A percentile compares a stretch with the other conserved stretches of the same genome.
phyloP scores from a whole-genome alignment of 2,329 filamentous ascomycete genomes.

The Talaromyces sp. region DNA sequence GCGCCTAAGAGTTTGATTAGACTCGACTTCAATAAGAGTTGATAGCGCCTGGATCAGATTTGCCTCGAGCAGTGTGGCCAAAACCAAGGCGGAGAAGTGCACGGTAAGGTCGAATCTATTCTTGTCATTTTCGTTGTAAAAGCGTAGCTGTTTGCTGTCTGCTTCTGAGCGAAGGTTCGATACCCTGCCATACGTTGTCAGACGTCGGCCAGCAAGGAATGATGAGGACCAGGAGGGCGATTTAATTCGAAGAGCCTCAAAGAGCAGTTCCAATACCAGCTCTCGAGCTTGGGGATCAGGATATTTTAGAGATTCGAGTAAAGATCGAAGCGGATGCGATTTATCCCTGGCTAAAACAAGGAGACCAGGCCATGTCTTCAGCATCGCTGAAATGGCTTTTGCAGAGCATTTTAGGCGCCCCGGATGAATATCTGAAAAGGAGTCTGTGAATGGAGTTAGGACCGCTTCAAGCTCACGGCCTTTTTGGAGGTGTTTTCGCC shows the following conservation, averaged over 20 bases:
- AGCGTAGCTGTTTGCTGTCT: constrained; percentile 46
- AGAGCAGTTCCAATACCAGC: constrained; percentile 81
- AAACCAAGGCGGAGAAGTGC: constrained; percentile 84
- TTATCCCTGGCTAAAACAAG: constrained; percentile 84
- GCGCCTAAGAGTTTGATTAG: constrained; percentile 59
- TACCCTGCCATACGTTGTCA: constrained; percentile 96
- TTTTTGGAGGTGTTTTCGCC: constrained; percentile 74
- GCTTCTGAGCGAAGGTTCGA: constrained; percentile 68
- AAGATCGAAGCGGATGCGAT: constrained; percentile 75
- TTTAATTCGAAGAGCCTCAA: constrained; percentile 80
- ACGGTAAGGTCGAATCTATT: constrained; percentile 68
- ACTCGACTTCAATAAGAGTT: constrained; percentile 45
- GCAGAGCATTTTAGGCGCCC: constrained; percentile 77
- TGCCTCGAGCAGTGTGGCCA: constrained; percentile 78
- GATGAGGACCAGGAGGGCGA: constrained; percentile 91
- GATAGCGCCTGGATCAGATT: constrained; percentile 60
- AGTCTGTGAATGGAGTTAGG: constrained; percentile 90
- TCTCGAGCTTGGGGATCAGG: constrained; percentile 57
- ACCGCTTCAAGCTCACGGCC: constrained; percentile 85
- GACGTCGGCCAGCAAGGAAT: constrained; percentile 81
- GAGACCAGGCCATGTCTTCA: constrained; percentile 91
- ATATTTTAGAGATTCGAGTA: constrained; percentile 63
- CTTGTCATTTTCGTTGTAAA: constrained; percentile 64
- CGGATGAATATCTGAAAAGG: constrained; percentile 53
- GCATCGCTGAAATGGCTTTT: constrained; percentile 81